Base-by-base conservation (phyloP, 805 yeast species). In the Myxozyma kluyveri region DNA sequence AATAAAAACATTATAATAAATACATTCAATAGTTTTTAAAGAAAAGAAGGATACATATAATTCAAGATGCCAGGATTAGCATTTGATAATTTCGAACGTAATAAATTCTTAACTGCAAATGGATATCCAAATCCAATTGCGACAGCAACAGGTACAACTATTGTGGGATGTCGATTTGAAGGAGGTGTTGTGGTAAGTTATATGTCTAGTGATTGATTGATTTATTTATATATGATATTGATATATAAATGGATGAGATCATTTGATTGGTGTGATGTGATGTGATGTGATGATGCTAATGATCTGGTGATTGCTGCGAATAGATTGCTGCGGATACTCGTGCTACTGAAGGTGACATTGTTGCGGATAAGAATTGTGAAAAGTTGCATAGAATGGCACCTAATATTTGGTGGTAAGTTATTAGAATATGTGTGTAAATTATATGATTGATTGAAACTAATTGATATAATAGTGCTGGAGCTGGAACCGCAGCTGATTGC, bases 401-500 rank as follows among this genome's bases (percentile, higher is more conserved):
- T 7, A 79, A 77, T 68, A 87, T 88, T 65, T 88, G 96, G 96
- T 61, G 62, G 62, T 59, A 52, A 7, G 62, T 45, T 29, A 14
- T 29, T 29, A 29, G 9, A 29, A 29, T 29, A 32, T 23, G 3
- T 9, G n/a, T 37, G 19, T 19, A 19, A 19, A 24, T 18, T 27
- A 27, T 19, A 24, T 33, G 29, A 10, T 32, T 19, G 18, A 18
- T 18, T 18, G 19, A 41, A 35, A 4, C 45, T 40, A 33, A 47
- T 10, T 19, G 2, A 7, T 12, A 9, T 12, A 35, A 17, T 42
- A 56, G 99, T 82, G 99, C 99, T 47, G 99, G 99, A 65, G 99
- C 99, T 2, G 99, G 99, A 70, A 93, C 99, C n/a, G 99, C 99
- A 27, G 98, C 99, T 5, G 99, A 93, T 69, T 93, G 97, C 10